Evolutionary conservation across 768 basidiomycete species (phyloP), one percentile per base, ranked within the genome.

Genomic region (Calocybe gangraenosa): DNA sequence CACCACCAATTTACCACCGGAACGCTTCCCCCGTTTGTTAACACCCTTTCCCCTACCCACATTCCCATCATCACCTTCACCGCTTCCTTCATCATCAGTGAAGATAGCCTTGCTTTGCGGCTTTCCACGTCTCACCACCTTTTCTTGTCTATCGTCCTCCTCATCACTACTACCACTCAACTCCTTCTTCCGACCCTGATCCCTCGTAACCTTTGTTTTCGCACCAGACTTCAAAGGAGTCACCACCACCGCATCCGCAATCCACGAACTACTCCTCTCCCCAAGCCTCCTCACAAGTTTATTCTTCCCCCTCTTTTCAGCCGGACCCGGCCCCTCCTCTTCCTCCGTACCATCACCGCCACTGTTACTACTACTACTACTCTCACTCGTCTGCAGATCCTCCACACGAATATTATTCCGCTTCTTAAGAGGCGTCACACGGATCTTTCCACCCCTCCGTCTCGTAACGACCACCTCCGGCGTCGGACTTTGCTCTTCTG

Each of bases 281-380:
- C 54, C 44, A 8, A 38, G 46, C 30, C 57, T 34, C 31, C 51
- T 47, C 33, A 46, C 50, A 32, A 50, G 49, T 37, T 41, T 58
- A 37, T 41, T 42, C 39, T 44, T 59, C 41, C 37, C 28, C 22
- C 42, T 46, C 31, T n/a, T n/a, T n/a, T n/a, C n/a, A n/a, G n/a
- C n/a, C 8, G 42, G 44, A 32, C 23, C 23, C 23, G 20, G n/a
- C 25, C 18, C 30, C 28, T 46, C 40, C 23, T 5, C 43, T 30
- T 43, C 47, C 21, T 14, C 41, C 8, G 42, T 18, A 17, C 51
- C 53, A 11, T 42, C 47, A 44, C 36, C 19, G 53, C 55, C 3
- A 52, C 50, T 15, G 14, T 54, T 52, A 7, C 45, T 47, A 20
- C 35, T 46, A 40, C 46, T 57, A 21, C 28, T 44, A 31, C 36